Evolutionary conservation across 2,329 filamentous ascomycete genomes (phyloP), one percentile per base, ranked within the genome.

Genomic region (Sphaerulina vaccinii): DNA sequence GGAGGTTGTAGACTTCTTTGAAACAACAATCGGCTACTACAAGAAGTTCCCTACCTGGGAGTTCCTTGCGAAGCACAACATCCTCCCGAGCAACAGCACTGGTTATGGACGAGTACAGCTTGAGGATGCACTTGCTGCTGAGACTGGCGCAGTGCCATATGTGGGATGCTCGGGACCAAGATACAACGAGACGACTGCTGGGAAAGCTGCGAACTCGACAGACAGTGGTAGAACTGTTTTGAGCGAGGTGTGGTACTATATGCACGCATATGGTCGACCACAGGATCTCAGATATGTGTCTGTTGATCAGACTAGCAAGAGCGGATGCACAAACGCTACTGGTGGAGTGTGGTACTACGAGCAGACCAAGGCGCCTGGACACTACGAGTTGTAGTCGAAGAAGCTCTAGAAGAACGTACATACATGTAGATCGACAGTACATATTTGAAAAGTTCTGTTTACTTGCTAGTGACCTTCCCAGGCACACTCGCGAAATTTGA

Each of bases 161-260:
- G 64, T 86, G 49, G 83, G 82, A 4, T 87, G 83, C 71, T 71
- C 73, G 0, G 84, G 83, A 0, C 79, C 81, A 7, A 65, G 73
- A 18, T 86, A 77, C 67, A 86, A 86, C 64, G 71, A 77, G 57
- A 86, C 83, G 11, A 74, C 65, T 16, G 79, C 77, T 6, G 83
- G 84, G 1, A 73, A 69, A 54, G 77, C 78, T 16, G 45, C 45
- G 19, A 77, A 59, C 42, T 62, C 75, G 2, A 61, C 63, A 2
- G 83, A 86, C 60, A 77, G 72, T 50, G 83, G 84, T 1, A 70
- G 71, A 56, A 86, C 82, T 1, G 72, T 77, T 24, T 59, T 87
- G 41, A 77, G 66, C 52, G 84, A 87, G 73, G 74, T 84, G 10
- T 87, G 83, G 82, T 87, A 86, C 63, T 86, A 85, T 62, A 76